A percentile compares a stretch with the other conserved stretches of the same genome.
Conservation (phyloP, 306 rosid genomes). For the Medicago lupulina region DNA sequence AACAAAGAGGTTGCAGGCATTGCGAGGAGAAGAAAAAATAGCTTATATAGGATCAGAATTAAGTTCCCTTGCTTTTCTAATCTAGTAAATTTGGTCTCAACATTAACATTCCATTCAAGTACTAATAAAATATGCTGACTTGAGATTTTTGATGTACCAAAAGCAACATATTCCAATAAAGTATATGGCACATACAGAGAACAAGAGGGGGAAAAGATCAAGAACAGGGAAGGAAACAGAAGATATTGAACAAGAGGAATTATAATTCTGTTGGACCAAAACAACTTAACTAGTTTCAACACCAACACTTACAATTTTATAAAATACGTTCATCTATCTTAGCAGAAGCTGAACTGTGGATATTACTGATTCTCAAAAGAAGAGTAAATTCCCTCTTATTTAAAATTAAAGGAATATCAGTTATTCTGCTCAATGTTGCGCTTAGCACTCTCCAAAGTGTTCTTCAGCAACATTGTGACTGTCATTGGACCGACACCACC, state of each 20-base stretch:
- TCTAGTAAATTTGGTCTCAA: neutral
- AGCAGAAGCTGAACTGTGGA: slow-evolving; percentile 9
- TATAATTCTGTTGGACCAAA: slow-evolving; percentile 4
- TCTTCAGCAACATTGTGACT: slow-evolving; percentile 86
- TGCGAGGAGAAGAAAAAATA: neutral
- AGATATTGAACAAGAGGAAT: neutral
- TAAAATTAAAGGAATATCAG: slow-evolving; percentile 27
- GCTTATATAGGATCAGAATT: neutral
- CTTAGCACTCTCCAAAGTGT: slow-evolving; percentile 87
- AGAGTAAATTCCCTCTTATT: slow-evolving; percentile 12
- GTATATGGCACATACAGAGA: neutral
- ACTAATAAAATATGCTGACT: neutral
- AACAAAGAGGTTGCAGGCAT: neutral
- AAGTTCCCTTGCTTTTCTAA: neutral
- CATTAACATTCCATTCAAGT: neutral
- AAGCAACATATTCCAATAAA: neutral
- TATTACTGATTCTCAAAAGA: slow-evolving; percentile 33
- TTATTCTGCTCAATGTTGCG: slow-evolving; percentile 55
- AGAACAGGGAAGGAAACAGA: neutral
- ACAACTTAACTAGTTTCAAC: slow-evolving; percentile 19
- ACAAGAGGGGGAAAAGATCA: neutral
- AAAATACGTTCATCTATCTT: slow-evolving; percentile 37
- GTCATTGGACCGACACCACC: slow-evolving; percentile 97
- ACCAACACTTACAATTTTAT: neutral
- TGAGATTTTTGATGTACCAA: neutral